Evolutionary conservation across 441 rosid species (phyloP).

Genomic region (Metrosideros polymorpha): DNA sequence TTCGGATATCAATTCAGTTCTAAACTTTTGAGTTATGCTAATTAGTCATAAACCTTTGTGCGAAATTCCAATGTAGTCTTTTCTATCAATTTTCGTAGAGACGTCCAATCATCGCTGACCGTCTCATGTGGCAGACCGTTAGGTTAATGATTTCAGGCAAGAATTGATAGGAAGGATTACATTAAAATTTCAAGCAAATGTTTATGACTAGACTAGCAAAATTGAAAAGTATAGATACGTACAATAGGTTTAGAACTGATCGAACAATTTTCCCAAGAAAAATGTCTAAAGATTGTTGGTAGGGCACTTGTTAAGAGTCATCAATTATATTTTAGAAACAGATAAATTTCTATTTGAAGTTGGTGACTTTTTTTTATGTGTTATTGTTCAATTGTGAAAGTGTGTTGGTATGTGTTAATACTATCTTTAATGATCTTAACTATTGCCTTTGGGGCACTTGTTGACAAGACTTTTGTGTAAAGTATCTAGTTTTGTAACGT

Average conservation of each 20-base stretch:
- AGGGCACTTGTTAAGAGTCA: background rate
- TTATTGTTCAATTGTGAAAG: background rate
- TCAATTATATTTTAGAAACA: background rate
- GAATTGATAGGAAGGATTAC: background rate
- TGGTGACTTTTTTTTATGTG: background rate
- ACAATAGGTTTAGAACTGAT: background rate
- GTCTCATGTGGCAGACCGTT: too few species aligned
- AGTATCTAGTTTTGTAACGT: too few species aligned
- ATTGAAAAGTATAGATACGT: background rate
- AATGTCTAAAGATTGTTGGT: background rate
- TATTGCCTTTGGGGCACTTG: background rate
- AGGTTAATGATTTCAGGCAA: fast-evolving
- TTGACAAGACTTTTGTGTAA: background rate
- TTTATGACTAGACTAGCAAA: background rate
- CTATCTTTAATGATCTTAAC: background rate
- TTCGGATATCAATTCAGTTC: too few species aligned
- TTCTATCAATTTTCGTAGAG: fast-evolving
- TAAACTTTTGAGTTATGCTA: background rate
- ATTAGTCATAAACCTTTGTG: fast-evolving
- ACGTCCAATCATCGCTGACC: too few species aligned
- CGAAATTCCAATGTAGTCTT: fast-evolving
- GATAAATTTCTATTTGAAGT: background rate
- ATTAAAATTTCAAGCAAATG: fast-evolving
- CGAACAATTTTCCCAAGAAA: background rate
- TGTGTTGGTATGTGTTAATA: background rate